A percentile compares a stretch with the other conserved stretches of the same genome.
Evolutionary conservation across 176 grass and related monocot genomes (phyloP).

Genomic region (Melocanna baccifera): DNA sequence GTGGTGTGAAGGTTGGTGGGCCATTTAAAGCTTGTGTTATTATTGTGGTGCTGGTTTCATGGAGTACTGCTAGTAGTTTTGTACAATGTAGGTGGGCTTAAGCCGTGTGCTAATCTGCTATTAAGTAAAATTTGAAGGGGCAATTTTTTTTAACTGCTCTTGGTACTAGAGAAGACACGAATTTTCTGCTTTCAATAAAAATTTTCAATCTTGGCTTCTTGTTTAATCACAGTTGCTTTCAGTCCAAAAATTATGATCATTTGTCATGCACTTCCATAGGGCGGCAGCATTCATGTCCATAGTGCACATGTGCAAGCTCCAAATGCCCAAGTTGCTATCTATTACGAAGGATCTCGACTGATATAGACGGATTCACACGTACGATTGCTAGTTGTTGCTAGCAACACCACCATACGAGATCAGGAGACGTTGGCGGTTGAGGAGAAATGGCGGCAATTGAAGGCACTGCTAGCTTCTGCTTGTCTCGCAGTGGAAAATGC

Average conservation of each 20-base stretch:
- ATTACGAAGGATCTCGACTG: too few species aligned
- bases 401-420: background rate
- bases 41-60: slow-evolving; percentile 11
- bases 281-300: too few species aligned
- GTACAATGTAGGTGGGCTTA: background rate
- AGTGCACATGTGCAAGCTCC: too few species aligned
- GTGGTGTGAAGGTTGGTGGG: slow-evolving; percentile 32
- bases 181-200: background rate
- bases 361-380: too few species aligned
- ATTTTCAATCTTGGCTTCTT: background rate
- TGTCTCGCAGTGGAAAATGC: background rate
- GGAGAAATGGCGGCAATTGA: slow-evolving; percentile 23
- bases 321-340: too few species aligned
- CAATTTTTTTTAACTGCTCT: background rate
- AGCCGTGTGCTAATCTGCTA: background rate
- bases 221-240: too few species aligned
- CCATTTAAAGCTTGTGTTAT: slow-evolving; percentile 51
- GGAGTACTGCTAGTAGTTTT: background rate
- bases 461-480: background rate
- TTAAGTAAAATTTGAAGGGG: background rate
- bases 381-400: too few species aligned
- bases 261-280: background rate
- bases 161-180: background rate
- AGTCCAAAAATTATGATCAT: background rate
- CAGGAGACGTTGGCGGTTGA: background rate